These are phyloP conservation scores for Mycena indigotica DNA, from an alignment of 768 basidiomycete species.

Conservation along the genomic window DNA sequence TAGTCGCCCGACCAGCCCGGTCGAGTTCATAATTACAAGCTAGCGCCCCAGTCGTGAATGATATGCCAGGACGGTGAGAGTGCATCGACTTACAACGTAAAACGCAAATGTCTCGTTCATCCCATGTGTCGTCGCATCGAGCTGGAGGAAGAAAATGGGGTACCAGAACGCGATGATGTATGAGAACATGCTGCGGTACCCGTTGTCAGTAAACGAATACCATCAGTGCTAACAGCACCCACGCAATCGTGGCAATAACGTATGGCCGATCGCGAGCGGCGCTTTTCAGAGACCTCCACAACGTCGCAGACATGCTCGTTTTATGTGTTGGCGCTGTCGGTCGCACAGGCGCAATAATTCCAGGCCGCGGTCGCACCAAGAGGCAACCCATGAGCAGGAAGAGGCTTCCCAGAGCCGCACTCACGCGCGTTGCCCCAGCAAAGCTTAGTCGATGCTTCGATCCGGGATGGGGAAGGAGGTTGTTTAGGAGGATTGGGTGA, in stretches of 20 bases:
- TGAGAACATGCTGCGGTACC: constrained; percentile 41
- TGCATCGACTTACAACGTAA: constrained; percentile 47
- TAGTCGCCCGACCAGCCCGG: constrained; percentile 37
- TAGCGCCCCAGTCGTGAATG: constrained; percentile 21
- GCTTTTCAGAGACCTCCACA: constrained; percentile 26
- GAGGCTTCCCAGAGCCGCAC: constrained; percentile 38
- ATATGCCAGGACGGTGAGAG: constrained; percentile 6
- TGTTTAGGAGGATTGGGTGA: constrained; percentile 49
- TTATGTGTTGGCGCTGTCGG: constrained; percentile 23
- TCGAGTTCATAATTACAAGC: constrained; percentile 41
- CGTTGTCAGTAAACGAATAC: background rate
- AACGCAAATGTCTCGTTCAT: constrained; percentile 50
- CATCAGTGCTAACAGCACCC: constrained; percentile 2
- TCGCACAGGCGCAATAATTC: constrained; percentile 31
- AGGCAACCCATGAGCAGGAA: constrained; percentile 29
- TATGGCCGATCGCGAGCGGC: constrained; percentile 48
- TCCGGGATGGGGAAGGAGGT: constrained; percentile 21
- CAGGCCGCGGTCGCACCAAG: constrained; percentile 20
- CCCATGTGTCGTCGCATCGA: constrained; percentile 51
- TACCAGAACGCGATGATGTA: constrained; percentile 45
- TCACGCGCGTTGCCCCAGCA: constrained; percentile 42
- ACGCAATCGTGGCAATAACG: constrained; percentile 44
- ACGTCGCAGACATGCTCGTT: constrained; percentile 22
- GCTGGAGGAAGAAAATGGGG: constrained; percentile 58
- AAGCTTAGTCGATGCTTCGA: constrained; percentile 27